phyloP scores from a whole-genome alignment of 495 filamentous ascomycete species.

The Podospora tetraspora region DNA sequence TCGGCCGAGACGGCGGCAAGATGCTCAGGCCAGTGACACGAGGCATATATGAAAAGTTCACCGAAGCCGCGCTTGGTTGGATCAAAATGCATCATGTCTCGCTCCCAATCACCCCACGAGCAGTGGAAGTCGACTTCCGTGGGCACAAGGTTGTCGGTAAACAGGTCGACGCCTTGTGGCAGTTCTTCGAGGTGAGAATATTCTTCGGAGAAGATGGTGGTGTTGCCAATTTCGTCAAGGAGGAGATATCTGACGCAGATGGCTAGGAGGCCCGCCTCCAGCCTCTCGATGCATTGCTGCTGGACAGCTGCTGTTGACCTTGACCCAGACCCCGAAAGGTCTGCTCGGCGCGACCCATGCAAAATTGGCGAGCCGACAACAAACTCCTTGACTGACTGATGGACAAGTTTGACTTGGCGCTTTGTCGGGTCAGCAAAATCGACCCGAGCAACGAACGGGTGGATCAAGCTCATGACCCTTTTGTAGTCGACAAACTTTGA shows the following conservation, averaged over 20 bases:
- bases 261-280: not conserved
- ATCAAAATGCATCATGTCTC: not conserved
- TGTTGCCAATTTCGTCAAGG: not conserved
- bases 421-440: not conserved
- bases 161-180: not conserved
- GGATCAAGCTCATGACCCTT: not conserved
- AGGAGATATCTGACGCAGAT: conserved; percentile 5
- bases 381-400: not conserved
- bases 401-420: not conserved
- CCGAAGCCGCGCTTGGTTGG: not conserved
- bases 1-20: not conserved
- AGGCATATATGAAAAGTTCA: conserved; percentile 10
- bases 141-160: too few relatives aligned
- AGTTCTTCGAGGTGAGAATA: not conserved
- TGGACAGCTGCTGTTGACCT: not conserved
- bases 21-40: conserved; percentile 11
- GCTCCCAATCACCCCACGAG: not conserved
- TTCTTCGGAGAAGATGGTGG: not conserved
- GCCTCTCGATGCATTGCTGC: not conserved
- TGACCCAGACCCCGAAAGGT: too few relatives aligned
- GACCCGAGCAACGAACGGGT: not conserved
- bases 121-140: too few relatives aligned
- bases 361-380: not conserved
- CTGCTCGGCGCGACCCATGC: not conserved
- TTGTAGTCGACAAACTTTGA: not conserved